Evolutionary conservation across 2,329 filamentous ascomycete species (phyloP).

Genomic region (Fusarium sp.): DNA sequence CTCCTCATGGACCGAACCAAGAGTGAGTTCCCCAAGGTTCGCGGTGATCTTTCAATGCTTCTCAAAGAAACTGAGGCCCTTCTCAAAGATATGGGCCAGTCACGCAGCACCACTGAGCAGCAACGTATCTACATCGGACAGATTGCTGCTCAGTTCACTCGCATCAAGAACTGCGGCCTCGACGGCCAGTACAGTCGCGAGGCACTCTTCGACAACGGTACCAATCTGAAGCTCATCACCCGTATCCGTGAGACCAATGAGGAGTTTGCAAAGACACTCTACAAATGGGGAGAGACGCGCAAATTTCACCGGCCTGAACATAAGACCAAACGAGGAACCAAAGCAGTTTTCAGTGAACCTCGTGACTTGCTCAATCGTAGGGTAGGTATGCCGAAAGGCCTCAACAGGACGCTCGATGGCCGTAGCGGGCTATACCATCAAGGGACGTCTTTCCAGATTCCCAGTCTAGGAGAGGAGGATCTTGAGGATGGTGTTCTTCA

Average conservation of each 20-base stretch:
- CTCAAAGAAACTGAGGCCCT: conserved; percentile 14
- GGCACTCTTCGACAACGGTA: neutral
- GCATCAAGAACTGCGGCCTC: conserved; percentile 43
- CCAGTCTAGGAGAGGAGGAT: conserved; percentile 9
- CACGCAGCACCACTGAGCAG: conserved; percentile 38
- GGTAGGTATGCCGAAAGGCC: too few species aligned
- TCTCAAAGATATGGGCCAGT: conserved; percentile 45
- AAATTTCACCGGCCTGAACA: too few species aligned
- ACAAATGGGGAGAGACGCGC: conserved; percentile 8
- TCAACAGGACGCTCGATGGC: too few species aligned
- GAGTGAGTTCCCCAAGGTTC: conserved; percentile 49
- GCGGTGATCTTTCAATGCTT: conserved; percentile 39
- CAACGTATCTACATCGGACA: conserved; percentile 50
- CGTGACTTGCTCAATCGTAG: too few species aligned
- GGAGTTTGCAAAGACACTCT: conserved; percentile 45
- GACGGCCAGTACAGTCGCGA: conserved; percentile 47
- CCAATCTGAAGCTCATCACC: conserved; percentile 49
- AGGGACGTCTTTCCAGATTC: neutral
- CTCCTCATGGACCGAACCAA: conserved; percentile 55
- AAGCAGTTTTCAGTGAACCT: too few species aligned
- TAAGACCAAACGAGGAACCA: too few species aligned
- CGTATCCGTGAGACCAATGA: conserved; percentile 51
- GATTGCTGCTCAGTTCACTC: conserved; percentile 45
- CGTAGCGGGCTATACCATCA: too few species aligned
- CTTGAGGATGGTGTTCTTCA: conserved; percentile 41